phyloP scores from a whole-genome alignment of 495 filamentous ascomycete genomes.

The Elasticomyces elasticus region DNA sequence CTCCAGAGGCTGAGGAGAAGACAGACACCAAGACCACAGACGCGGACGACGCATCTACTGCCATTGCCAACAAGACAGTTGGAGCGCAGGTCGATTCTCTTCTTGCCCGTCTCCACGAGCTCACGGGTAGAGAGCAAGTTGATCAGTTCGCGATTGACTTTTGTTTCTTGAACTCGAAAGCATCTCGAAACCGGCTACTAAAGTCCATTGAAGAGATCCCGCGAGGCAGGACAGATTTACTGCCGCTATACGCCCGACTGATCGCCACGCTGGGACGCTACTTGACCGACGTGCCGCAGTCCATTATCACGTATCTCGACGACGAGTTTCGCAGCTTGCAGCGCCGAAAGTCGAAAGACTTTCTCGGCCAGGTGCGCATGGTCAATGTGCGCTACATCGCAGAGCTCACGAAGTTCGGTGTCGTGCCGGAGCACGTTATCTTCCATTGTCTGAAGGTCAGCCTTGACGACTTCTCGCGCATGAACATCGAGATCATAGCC shows the following conservation, averaged over 20 bases:
- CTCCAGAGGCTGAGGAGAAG: constrained; percentile 40
- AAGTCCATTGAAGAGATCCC: constrained; percentile 91
- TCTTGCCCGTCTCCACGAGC: constrained; percentile 73
- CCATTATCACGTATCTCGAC: constrained; percentile 87
- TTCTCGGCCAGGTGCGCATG: constrained; percentile 84
- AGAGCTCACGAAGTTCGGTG: constrained; percentile 94
- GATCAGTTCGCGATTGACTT: constrained; percentile 92
- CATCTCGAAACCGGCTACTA: constrained; percentile 84
- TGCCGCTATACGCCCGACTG: constrained; percentile 83
- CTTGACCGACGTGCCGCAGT: constrained; percentile 83
- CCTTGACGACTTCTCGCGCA: constrained; percentile 91
- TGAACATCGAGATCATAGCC: constrained; percentile 98
- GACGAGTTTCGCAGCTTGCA: constrained; percentile 95
- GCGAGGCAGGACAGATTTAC: constrained; percentile 82
- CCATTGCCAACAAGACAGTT: constrained; percentile 94
- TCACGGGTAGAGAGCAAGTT: constrained; percentile 82
- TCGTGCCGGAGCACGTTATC: constrained; percentile 96
- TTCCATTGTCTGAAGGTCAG: constrained; percentile 98
- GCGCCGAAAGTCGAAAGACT: constrained; percentile 96
- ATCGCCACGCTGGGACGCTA: constrained; percentile 90
- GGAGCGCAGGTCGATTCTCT: constrained; percentile 93
- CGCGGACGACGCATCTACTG: constrained; percentile 75
- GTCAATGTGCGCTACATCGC: constrained; percentile 94
- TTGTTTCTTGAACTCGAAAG: constrained; percentile 97
- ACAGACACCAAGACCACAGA: constrained; percentile 44